Evolutionary conservation across 768 basidiomycete genomes (phyloP).

Genomic region (Boletus patriciae): DNA sequence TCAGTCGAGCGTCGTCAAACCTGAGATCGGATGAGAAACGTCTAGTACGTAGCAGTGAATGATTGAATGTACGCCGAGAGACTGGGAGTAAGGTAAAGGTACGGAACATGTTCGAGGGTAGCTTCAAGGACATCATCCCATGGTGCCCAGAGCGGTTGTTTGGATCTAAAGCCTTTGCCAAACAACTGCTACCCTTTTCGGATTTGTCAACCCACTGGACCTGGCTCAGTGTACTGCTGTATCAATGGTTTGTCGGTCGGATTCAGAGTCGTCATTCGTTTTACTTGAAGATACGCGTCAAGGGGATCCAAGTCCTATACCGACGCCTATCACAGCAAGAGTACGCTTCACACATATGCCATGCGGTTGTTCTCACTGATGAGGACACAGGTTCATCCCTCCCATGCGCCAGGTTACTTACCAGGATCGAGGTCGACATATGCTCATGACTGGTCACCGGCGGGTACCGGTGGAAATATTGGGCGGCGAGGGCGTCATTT

Average conservation of each 20-base stretch:
- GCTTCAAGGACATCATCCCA: not conserved
- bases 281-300: conserved; percentile 36
- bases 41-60: not conserved
- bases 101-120: conserved; percentile 8
- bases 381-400: conserved; percentile 44
- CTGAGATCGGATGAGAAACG: conserved; percentile 6
- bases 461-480: conserved; percentile 56
- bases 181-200: conserved; percentile 21
- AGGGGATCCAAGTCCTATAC: not conserved
- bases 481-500: conserved; percentile 74
- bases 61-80: not conserved
- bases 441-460: conserved; percentile 71
- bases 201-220: not conserved
- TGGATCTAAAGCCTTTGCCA: conserved; percentile 33
- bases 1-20: conserved; percentile 15
- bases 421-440: conserved; percentile 52
- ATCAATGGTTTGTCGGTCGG: conserved; percentile 29
- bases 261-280: conserved; percentile 50
- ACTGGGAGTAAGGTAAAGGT: not conserved
- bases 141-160: conserved; percentile 19
- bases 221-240: not conserved
- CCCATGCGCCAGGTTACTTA: conserved; percentile 41
- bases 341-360: not conserved
- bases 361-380: not conserved
- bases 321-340: not conserved